phyloP scores from a whole-genome alignment of 305 asterid genomes.

The Stenogyne calaminthoides region DNA sequence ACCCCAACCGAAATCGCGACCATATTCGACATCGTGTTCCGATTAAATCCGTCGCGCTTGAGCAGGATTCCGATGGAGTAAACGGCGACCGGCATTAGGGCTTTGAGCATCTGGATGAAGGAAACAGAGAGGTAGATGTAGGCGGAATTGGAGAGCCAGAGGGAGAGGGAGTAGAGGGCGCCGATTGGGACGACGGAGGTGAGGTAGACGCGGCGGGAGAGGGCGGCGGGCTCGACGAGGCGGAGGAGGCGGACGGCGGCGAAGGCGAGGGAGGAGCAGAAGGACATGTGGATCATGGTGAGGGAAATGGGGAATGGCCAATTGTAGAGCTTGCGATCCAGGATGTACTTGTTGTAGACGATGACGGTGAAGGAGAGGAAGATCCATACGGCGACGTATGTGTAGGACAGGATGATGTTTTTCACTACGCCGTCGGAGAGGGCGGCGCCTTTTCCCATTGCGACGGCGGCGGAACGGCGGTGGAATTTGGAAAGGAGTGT shows the following conservation, averaged over 20 bases:
- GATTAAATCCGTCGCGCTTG: slow-evolving; percentile 40
- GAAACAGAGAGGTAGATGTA: slow-evolving; percentile 59
- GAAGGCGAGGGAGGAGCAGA: slow-evolving; percentile 55
- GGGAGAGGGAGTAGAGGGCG: too few relatives aligned
- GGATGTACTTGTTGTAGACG: slow-evolving; percentile 60
- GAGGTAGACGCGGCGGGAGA: too few relatives aligned
- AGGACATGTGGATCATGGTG: slow-evolving; percentile 65
- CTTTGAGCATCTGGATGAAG: slow-evolving; percentile 62
- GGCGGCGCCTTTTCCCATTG: slow-evolving; percentile 30
- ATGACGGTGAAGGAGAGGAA: slow-evolving; percentile 57
- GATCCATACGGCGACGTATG: slow-evolving; percentile 51
- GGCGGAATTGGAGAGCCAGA: too few relatives aligned
- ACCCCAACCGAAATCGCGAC: slow-evolving; percentile 55
- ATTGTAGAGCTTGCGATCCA: slow-evolving; percentile 52
- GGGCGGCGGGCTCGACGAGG: too few relatives aligned
- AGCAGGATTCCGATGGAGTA: slow-evolving; percentile 50
- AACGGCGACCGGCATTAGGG: slow-evolving; percentile 60
- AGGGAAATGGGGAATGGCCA: slow-evolving; percentile 64
- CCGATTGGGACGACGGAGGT: too few relatives aligned
- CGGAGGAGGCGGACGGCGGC: slow-evolving; percentile 49
- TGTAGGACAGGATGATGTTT: slow-evolving; percentile 49
- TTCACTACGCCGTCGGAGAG: slow-evolving; percentile 50
- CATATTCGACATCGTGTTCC: slow-evolving; percentile 51
- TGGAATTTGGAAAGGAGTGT: background rate
- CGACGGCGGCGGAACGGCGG: background rate